Evolutionary conservation across 1,139 yeast species (phyloP).

Genomic region (Yamadazyma buinensis): DNA sequence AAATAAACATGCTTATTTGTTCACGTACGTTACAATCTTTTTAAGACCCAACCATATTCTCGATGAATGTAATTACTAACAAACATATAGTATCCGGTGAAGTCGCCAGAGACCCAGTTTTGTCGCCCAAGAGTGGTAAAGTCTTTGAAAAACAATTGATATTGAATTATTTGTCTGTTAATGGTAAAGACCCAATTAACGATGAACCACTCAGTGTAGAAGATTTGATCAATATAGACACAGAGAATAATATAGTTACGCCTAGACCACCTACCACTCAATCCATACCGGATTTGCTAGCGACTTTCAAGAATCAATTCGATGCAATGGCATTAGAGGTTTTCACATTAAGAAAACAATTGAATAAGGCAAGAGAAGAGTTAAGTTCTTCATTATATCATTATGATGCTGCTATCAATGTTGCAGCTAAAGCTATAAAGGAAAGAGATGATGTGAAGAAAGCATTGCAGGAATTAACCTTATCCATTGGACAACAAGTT

Average conservation of each 20-base stretch:
- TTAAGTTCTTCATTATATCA: conserved; percentile 74
- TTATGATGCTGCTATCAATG: conserved; percentile 87
- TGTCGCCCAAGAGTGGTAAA: conserved; percentile 70
- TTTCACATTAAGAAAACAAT: conserved; percentile 70
- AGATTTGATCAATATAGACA: conserved; percentile 53
- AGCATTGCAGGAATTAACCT: conserved; percentile 51
- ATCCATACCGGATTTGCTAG: conserved; percentile 75
- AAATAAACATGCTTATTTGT: conserved; percentile 6
- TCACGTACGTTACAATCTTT: conserved; percentile 6
- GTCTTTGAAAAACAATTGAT: conserved; percentile 66
- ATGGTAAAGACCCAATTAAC: conserved; percentile 74
- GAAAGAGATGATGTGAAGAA: conserved; percentile 72
- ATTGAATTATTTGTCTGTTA: conserved; percentile 57
- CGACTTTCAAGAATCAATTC: conserved; percentile 84
- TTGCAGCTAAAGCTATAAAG: conserved; percentile 67
- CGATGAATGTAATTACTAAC: conserved; percentile 12
- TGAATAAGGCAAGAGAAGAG: conserved; percentile 65
- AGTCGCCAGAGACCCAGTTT: conserved; percentile 62
- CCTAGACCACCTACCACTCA: conserved; percentile 52
- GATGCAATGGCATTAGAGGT: conserved; percentile 82
- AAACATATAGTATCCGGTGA: conserved; percentile 55
- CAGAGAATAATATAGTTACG: conserved; percentile 23
- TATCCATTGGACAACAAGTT: conserved; percentile 18
- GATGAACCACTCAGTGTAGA: conserved; percentile 55
- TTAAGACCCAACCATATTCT: neutral